Conservation (phyloP, 1,284 basidiomycete species). For the Trichosporon faecale region DNA sequence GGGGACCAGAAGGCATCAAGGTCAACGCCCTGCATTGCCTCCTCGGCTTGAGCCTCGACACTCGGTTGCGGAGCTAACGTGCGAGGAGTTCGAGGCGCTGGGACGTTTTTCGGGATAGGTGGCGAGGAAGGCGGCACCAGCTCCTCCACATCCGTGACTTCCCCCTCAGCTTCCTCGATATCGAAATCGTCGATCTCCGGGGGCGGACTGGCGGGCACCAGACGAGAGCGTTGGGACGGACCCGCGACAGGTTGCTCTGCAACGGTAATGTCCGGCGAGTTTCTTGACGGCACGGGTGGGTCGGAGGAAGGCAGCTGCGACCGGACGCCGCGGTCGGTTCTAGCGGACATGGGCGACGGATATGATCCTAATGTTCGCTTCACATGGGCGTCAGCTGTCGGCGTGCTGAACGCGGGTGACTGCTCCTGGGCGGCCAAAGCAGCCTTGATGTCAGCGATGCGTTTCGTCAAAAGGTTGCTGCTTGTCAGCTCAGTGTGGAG, state of each 20-base stretch:
- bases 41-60: background rate
- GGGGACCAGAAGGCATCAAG: constrained; percentile 35
- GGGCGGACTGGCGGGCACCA: constrained; percentile 19
- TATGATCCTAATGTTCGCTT: background rate
- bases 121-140: constrained; percentile 33
- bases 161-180: constrained; percentile 35
- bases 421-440: constrained; percentile 26
- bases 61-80: background rate
- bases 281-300: background rate
- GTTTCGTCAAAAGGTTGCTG: constrained; percentile 32
- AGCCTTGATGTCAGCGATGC: constrained; percentile 42
- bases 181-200: constrained; percentile 32
- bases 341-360: background rate
- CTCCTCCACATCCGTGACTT: constrained; percentile 18
- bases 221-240: constrained; percentile 14
- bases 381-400: background rate
- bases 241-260: background rate
- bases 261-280: background rate
- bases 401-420: background rate
- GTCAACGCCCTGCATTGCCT: constrained; percentile 31
- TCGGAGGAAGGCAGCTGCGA: background rate
- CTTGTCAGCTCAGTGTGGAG: background rate
- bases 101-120: background rate
- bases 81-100: background rate
- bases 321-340: background rate